Evolutionary conservation across 345 rosid species (phyloP), one percentile per base, ranked within the genome.

Genomic region (Streptanthus diversifolius): DNA sequence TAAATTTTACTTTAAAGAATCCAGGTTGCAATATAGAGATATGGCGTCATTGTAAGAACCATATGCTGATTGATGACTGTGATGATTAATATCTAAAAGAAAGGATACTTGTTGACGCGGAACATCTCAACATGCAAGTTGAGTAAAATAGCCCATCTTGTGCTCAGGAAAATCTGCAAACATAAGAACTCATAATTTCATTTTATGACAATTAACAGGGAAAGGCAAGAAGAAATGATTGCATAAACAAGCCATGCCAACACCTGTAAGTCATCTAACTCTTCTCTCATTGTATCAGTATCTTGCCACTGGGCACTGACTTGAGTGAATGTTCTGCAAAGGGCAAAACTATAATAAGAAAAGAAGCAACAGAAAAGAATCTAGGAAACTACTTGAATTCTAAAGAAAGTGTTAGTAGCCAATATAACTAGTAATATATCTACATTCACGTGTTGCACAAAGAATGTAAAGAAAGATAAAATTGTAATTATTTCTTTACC

Each of bases 41-140:
- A 40, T 7, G 51, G 35, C 3, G 12, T 47, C 10, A 12, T 43
- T 37, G 29, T 24, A 47, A 47, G 2, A 37, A 41, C 56, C 1
- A 71, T 45, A 41, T 8, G 8, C 24, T 15, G 37, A 9, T 33
- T 15, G 37, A 9, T 33, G 67, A 43, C 15, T 27, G 17, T 58
- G 59, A 59, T 22, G 24, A 73, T 56, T 72, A 45, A 68, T 32
- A 14, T 29, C 15, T 55, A 54, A 44, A 44, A 70, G 68, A 69
- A 62, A 86, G 97, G 99, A 95, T 95, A 95, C 99, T 92, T 95
- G 88, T 95, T 95, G 67, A 95, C 96, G 30, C 99, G 96, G 73
- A 95, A 95, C 99, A 95, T 95, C 82, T 95, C 99, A 33, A 83
- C 96, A 24, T 92, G 97, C 84, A 95, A 84, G 80, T 95, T 95